These are phyloP conservation scores for Aspergillus versicolor DNA, from an alignment of 2,329 filamentous ascomycete genomes.

Conservation along the genomic window DNA sequence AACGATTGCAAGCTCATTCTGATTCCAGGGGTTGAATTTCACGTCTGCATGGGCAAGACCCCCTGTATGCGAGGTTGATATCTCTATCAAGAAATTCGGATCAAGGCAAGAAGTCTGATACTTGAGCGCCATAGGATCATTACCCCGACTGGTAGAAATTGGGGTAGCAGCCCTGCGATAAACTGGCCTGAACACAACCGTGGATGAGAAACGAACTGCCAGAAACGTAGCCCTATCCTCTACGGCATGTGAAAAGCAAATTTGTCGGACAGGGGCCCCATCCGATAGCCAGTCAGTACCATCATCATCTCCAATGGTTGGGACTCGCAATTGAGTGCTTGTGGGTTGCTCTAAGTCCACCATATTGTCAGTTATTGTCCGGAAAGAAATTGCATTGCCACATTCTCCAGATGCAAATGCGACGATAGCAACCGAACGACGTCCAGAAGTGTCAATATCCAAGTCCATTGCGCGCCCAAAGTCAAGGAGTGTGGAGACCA, in stretches of 20 bases:
- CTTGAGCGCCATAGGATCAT: constrained; percentile 11
- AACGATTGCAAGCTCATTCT: constrained; percentile 56
- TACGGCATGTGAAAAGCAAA: constrained; percentile 50
- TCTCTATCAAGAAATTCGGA: constrained; percentile 46
- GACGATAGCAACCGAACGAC: constrained; percentile 36
- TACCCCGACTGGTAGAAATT: constrained; percentile 16
- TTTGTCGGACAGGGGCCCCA: constrained; percentile 54
- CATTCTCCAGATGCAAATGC: constrained; percentile 44
- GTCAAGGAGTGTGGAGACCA: constrained; percentile 45
- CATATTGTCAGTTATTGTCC: constrained; percentile 32
- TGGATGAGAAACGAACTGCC: constrained; percentile 51
- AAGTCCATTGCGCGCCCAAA: constrained; percentile 49
- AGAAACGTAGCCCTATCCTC: constrained; percentile 46
- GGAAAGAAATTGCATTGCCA: constrained; percentile 49
- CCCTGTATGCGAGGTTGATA: constrained; percentile 45
- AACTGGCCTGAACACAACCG: constrained; percentile 49
- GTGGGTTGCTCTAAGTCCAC: constrained; percentile 21
- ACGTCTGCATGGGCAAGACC: constrained; percentile 53
- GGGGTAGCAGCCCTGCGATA: constrained; percentile 33
- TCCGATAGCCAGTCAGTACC: constrained; percentile 49
- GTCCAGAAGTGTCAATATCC: constrained; percentile 25
- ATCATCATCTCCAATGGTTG: constrained; percentile 43
- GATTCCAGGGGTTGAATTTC: constrained; percentile 60
- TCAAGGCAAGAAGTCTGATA: constrained; percentile 44
- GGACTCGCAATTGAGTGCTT: constrained; percentile 35